Percentiles rank a stretch among this genome's conserved stretches.
Conservation (phyloP, 2,329 filamentous ascomycete species). For the Lachnellula hyalina region DNA sequence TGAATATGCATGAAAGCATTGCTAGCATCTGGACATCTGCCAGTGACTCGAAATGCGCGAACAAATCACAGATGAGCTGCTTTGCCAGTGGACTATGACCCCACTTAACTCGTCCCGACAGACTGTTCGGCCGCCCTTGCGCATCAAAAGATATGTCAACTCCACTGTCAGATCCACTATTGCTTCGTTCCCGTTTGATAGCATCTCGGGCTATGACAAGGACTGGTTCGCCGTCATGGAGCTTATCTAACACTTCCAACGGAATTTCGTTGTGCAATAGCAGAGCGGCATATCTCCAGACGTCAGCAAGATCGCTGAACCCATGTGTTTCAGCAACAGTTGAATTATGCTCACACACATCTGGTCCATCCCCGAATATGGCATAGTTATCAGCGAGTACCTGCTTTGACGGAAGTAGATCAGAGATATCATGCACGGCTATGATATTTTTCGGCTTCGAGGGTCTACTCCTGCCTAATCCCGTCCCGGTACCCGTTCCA, state of each 20-base stretch:
- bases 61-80: constrained; percentile 56
- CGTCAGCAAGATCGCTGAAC: constrained; percentile 65
- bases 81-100: constrained; percentile 59
- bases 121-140: constrained; percentile 18
- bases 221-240: constrained; percentile 46
- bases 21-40: constrained; percentile 66
- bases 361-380: constrained; percentile 76
- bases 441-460: constrained; percentile 60
- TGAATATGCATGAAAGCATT: constrained; percentile 66
- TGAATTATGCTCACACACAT: constrained; percentile 81
- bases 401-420: constrained; percentile 71
- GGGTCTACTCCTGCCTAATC: constrained; percentile 31
- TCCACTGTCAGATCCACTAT: constrained; percentile 43
- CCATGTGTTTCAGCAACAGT: constrained; percentile 67
- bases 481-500: constrained; percentile 49
- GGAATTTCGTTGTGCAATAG: constrained; percentile 73
- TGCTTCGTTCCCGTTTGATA: constrained; percentile 35
- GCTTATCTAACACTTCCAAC: constrained; percentile 55
- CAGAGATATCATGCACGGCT: constrained; percentile 64
- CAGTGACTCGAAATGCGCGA: constrained; percentile 55
- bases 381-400: constrained; percentile 73
- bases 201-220: constrained; percentile 64
- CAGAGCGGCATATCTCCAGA: constrained; percentile 78
- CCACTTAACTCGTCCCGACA: constrained; percentile 62
- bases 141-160: constrained; percentile 42